phyloP scores from a whole-genome alignment of 2,329 filamentous ascomycete species.

The Penicillium vulpinum region DNA sequence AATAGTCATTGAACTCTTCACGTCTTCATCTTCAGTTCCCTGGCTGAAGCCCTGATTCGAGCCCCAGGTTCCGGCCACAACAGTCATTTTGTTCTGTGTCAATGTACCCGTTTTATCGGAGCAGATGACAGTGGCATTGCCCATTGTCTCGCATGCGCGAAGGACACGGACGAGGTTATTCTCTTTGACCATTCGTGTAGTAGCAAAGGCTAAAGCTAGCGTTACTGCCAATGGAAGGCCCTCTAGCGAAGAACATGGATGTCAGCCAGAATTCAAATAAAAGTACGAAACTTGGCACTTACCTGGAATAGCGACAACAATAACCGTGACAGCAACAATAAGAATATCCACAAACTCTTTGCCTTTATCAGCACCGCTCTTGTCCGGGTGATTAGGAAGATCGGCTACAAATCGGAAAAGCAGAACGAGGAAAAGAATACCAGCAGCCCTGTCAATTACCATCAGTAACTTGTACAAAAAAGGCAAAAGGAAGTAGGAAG shows the following conservation, averaged over 20 bases:
- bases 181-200: constrained; percentile 73
- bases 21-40: constrained; percentile 23
- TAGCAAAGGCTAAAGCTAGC: constrained; percentile 73
- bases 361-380: constrained; percentile 69
- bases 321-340: constrained; percentile 76
- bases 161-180: constrained; percentile 75
- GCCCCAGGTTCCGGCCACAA: constrained; percentile 70
- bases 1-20: constrained; percentile 19
- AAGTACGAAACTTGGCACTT: constrained; percentile 9
- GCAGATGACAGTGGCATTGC: constrained; percentile 76
- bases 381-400: constrained; percentile 54
- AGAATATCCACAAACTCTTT: constrained; percentile 75
- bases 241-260: constrained; percentile 52
- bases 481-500: not conserved
- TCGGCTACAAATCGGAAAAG: constrained; percentile 80
- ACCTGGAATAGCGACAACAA: constrained; percentile 73
- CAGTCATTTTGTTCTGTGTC: constrained; percentile 74
- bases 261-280: constrained; percentile 9
- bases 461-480: constrained; percentile 10
- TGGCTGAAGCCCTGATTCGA: constrained; percentile 58
- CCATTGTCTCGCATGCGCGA: constrained; percentile 79
- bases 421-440: constrained; percentile 78
- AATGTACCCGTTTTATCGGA: constrained; percentile 77
- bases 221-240: constrained; percentile 77
- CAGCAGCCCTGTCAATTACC: constrained; percentile 54